A percentile compares a stretch with the other conserved stretches of the same genome.
phyloP scores from a whole-genome alignment of 495 filamentous ascomycete species.

The Terfezia boudieri region DNA sequence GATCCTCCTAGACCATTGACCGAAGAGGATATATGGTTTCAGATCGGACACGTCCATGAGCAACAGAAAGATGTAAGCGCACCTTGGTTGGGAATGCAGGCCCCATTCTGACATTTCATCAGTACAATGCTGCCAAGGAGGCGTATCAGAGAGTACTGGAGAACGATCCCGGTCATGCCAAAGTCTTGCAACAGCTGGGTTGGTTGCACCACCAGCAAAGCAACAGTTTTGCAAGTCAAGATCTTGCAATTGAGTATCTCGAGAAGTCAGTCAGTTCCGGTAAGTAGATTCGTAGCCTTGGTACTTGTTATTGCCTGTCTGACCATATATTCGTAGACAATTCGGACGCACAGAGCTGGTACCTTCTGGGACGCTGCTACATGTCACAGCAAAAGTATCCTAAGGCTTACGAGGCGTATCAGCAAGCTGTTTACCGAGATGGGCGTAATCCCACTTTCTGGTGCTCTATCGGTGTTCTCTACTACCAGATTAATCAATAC shows the following conservation, averaged over 20 bases:
- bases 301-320: conserved; percentile 1
- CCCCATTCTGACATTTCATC: conserved; percentile 11
- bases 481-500: conserved; percentile 99
- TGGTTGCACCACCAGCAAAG: conserved; percentile 97
- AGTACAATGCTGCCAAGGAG: conserved; percentile 82
- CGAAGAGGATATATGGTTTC: conserved; percentile 99
- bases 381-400: conserved; percentile 99
- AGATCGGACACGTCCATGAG: conserved; percentile 96
- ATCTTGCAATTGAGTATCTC: conserved; percentile 87
- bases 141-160: conserved; percentile 89
- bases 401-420: conserved; percentile 96
- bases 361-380: conserved; percentile 90
- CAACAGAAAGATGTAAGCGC: conserved; percentile 89
- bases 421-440: conserved; percentile 96
- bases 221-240: conserved; percentile 66
- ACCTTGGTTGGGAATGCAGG: background rate
- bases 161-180: conserved; percentile 86
- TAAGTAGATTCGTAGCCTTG: conserved; percentile 26
- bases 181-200: conserved; percentile 92
- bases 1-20: conserved; percentile 83
- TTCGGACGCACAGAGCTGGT: conserved; percentile 94
- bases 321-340: conserved; percentile 41
- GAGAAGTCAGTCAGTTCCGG: conserved; percentile 92
- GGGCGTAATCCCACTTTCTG: conserved; percentile 98
- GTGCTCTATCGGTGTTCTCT: conserved; percentile 98